Evolutionary conservation across 129 eudicot species (phyloP).

Genomic region (Tagetes erecta): DNA sequence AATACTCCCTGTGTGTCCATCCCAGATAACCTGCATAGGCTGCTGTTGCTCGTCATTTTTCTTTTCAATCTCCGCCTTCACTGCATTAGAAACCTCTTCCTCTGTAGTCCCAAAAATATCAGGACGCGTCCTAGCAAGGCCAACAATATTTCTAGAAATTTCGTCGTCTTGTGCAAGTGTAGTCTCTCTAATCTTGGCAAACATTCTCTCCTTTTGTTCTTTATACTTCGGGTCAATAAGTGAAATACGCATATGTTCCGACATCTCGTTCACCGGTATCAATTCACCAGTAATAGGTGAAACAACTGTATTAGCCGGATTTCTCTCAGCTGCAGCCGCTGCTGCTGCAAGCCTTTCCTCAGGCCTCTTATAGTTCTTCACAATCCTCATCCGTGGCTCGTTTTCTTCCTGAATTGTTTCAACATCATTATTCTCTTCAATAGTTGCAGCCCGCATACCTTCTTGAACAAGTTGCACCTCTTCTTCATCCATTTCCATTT

Average conservation of each 20-base stretch:
- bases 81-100: slow-evolving; percentile 92
- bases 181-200: slow-evolving; percentile 85
- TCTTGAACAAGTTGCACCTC: slow-evolving; percentile 87
- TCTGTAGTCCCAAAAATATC: slow-evolving; percentile 95
- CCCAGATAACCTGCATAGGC: slow-evolving; percentile 95
- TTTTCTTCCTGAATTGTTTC: slow-evolving; percentile 51
- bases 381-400: slow-evolving; percentile 87
- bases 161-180: slow-evolving; percentile 92
- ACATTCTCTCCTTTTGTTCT: slow-evolving; percentile 96
- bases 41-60: slow-evolving; percentile 86
- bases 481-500: slow-evolving; percentile 98
- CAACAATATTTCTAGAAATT: slow-evolving; percentile 74
- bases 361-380: slow-evolving; percentile 87
- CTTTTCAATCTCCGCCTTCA: slow-evolving; percentile 82
- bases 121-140: slow-evolving; percentile 86
- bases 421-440: slow-evolving; percentile 61
- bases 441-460: slow-evolving; percentile 82
- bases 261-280: slow-evolving; percentile 82
- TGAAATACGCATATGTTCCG: slow-evolving; percentile 92
- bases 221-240: slow-evolving; percentile 91
- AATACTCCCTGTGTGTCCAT: slow-evolving; percentile 90
- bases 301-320: slow-evolving; percentile 67
- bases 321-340: slow-evolving; percentile 55
- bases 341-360: slow-evolving; percentile 57
- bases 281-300: slow-evolving; percentile 90